These are phyloP conservation scores for Beauveria medogensis DNA, from an alignment of 2,329 filamentous ascomycete genomes.

Conservation along the genomic window DNA sequence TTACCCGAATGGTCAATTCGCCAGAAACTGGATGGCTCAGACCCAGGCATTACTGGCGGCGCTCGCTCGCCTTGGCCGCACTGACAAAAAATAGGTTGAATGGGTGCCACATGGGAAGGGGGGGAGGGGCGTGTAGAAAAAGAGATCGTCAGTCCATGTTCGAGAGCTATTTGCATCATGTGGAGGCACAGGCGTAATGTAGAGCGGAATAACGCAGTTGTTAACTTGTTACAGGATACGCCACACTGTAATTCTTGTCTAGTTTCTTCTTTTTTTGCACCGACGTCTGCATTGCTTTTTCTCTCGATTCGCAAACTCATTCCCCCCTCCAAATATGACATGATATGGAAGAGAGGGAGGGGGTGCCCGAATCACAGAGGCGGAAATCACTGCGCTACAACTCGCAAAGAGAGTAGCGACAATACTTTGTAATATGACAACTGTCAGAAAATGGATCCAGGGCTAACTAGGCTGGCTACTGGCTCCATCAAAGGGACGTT, in stretches of 20 bases:
- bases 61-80: not conserved
- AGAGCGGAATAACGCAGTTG: not conserved
- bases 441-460: no score
- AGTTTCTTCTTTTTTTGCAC: not conserved
- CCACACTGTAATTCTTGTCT: not conserved
- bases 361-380: no score
- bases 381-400: no score
- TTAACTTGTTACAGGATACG: not conserved
- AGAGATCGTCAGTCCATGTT: not conserved
- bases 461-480: no score
- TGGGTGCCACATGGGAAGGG: not conserved
- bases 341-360: no score
- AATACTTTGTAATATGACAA: no score
- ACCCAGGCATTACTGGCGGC: not conserved
- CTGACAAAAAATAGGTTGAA: not conserved
- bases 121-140: not conserved
- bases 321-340: no score
- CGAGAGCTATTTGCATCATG: not conserved
- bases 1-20: not conserved
- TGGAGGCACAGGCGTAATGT: not conserved
- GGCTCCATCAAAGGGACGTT: no score
- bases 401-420: no score
- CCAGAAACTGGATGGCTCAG: no score
- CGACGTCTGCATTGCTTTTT: no score
- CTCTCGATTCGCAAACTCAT: no score